Percentiles rank a stretch among this genome's conserved stretches.
phyloP scores from a whole-genome alignment of 495 filamentous ascomycete genomes.

The Penicillium nucicola region DNA sequence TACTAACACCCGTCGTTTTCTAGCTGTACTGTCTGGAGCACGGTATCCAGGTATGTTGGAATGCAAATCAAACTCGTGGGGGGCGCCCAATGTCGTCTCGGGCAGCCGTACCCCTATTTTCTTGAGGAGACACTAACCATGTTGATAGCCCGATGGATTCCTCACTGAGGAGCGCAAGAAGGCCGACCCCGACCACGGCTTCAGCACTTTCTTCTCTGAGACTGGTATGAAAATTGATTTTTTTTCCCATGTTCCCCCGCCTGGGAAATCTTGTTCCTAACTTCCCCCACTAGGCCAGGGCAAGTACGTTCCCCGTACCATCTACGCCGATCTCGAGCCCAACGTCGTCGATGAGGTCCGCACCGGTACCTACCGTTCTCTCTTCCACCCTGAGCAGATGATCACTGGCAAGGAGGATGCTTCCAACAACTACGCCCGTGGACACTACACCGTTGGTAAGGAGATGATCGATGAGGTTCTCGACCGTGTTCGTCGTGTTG shows the following conservation, averaged over 20 bases:
- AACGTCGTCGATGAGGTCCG: conserved; percentile 99
- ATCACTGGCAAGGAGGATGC: conserved; percentile 99
- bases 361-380: conserved; percentile 89
- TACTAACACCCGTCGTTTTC: conserved; percentile 25
- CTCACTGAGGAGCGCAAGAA: conserved; percentile 98
- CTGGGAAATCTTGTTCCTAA: conserved; percentile 7
- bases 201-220: conserved; percentile 99
- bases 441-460: conserved; percentile 98
- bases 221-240: conserved; percentile 63
- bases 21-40: conserved; percentile 99
- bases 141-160: conserved; percentile 87
- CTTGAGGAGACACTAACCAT: conserved; percentile 17
- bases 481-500: conserved; percentile 92
- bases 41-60: conserved; percentile 85
- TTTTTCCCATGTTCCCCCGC: conserved; percentile 10
- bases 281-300: conserved; percentile 69
- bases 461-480: conserved; percentile 96
- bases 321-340: conserved; percentile 99
- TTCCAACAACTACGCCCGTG: conserved; percentile 98
- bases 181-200: conserved; percentile 90
- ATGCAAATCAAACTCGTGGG: conserved; percentile 9
- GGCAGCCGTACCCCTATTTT: conserved; percentile 18
- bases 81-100: conserved; percentile 16
- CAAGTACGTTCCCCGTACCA: conserved; percentile 98
- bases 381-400: conserved; percentile 99